Percentiles rank a stretch among this genome's conserved stretches.
Evolutionary conservation across 345 rosid genomes (phyloP).

Genomic region (Cochlearia excelsa): DNA sequence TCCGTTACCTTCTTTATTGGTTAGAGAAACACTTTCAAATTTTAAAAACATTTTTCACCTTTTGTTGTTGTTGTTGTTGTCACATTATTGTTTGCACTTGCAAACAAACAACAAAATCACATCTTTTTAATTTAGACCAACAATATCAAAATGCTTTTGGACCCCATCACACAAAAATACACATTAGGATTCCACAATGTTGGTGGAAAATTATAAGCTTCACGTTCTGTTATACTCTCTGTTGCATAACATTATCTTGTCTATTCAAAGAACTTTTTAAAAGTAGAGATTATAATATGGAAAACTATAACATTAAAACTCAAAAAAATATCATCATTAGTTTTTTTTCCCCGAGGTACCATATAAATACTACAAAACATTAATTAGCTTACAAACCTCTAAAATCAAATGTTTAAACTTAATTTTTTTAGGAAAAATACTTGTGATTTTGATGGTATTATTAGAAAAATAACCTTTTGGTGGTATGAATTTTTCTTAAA

Average conservation of each 20-base stretch:
- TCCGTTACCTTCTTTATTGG: slow-evolving; percentile 88
- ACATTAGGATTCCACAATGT: slow-evolving; percentile 39
- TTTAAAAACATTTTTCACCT: neutral
- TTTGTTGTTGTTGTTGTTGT: slow-evolving; percentile 19
- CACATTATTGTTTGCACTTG: slow-evolving; percentile 27
- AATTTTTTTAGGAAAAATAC: no score
- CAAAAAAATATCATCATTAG: no score
- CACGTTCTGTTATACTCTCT: slow-evolving; percentile 40
- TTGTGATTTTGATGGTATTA: no score
- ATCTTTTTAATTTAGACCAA: slow-evolving; percentile 10
- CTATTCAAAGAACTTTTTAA: slow-evolving; percentile 25
- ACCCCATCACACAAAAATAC: slow-evolving; percentile 34
- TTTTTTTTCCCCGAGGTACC: no score
- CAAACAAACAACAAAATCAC: slow-evolving; percentile 3
- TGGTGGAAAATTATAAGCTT: slow-evolving; percentile 50
- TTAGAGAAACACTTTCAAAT: slow-evolving; percentile 35
- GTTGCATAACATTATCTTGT: slow-evolving; percentile 33
- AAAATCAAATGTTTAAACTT: no score
- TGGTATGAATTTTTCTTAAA: no score
- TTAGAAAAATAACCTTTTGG: no score
- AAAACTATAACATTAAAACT: no score
- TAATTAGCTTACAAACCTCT: no score
- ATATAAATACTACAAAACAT: no score
- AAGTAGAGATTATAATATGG: no score
- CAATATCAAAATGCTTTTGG: slow-evolving; percentile 19